Conservation (phyloP, 345 rosid species). For the Bruguiera gymnorhiza region DNA sequence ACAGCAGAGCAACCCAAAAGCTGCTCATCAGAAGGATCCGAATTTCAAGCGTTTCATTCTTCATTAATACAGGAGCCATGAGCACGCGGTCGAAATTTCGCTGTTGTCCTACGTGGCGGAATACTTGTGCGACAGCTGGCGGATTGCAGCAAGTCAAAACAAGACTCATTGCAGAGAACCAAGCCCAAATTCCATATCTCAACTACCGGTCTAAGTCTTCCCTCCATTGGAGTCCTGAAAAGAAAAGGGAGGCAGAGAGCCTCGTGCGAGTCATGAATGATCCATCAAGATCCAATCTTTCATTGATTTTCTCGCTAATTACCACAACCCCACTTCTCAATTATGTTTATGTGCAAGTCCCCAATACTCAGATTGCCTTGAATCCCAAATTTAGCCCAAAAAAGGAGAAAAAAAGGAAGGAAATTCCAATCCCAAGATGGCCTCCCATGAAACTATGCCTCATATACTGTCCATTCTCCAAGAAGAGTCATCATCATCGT, state of each 20-base stretch:
- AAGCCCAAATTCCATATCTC: not conserved
- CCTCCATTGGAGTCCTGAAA: slow-evolving; percentile 26
- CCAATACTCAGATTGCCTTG: slow-evolving; percentile 1
- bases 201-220: slow-evolving; percentile 38
- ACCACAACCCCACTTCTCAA: no score
- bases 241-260: not conserved
- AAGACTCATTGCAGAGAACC: not conserved
- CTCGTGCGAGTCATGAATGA: no score
- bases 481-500: slow-evolving; percentile 24
- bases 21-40: no score
- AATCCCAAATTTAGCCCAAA: slow-evolving; percentile 19
- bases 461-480: slow-evolving; percentile 11
- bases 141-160: not conserved
- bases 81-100: no score
- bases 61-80: no score
- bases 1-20: no score
- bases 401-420: not conserved
- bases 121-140: not conserved
- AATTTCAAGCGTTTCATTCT: no score
- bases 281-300: no score
- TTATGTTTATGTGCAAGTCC: not conserved
- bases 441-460: slow-evolving; percentile 29
- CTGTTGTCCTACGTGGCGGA: not conserved
- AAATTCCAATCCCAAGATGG: slow-evolving; percentile 23
- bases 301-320: no score